phyloP scores from a whole-genome alignment of 2,329 filamentous ascomycete species.

The Colletotrichum graminicola region DNA sequence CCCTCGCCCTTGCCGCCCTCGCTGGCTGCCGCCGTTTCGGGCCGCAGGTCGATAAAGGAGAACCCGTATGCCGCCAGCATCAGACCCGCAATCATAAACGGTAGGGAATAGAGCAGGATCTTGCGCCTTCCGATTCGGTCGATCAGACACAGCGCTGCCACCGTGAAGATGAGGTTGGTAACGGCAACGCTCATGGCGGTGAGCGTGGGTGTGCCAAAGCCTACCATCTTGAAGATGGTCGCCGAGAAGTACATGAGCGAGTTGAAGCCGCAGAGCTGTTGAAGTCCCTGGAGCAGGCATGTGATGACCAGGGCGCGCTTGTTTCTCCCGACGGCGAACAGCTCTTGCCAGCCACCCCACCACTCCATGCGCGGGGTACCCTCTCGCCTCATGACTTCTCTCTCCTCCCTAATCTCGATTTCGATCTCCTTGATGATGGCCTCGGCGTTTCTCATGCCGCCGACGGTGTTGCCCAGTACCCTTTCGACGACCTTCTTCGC shows the following conservation, averaged over 20 bases:
- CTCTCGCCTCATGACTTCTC: constrained; percentile 63
- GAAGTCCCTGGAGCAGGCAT: constrained; percentile 86
- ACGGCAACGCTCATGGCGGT: constrained; percentile 84
- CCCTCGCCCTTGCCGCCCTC: constrained; percentile 43
- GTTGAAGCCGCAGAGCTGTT: constrained; percentile 92
- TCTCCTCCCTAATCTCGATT: constrained; percentile 79
- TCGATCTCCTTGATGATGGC: constrained; percentile 77
- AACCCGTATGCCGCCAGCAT: constrained; percentile 80
- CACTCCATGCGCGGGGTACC: constrained; percentile 52
- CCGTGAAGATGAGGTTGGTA: constrained; percentile 85
- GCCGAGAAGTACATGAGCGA: constrained; percentile 93
- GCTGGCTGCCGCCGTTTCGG: constrained; percentile 44
- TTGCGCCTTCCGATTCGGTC: constrained; percentile 83
- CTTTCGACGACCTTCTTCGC: constrained; percentile 75
- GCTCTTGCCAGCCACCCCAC: constrained; percentile 64
- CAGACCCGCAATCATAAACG: constrained; percentile 84
- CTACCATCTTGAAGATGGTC: constrained; percentile 82
- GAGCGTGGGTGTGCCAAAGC: constrained; percentile 82
- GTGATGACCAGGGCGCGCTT: constrained; percentile 84
- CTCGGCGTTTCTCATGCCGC: constrained; percentile 64
- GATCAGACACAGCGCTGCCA: constrained; percentile 80
- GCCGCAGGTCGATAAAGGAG: constrained; percentile 66
- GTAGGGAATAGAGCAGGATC: constrained; percentile 85
- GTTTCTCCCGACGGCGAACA: constrained; percentile 71
- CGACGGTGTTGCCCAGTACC: constrained; percentile 68